Base-by-base conservation (phyloP, 2,329 filamentous ascomycete species). In the Hymenoscyphus scutula region DNA sequence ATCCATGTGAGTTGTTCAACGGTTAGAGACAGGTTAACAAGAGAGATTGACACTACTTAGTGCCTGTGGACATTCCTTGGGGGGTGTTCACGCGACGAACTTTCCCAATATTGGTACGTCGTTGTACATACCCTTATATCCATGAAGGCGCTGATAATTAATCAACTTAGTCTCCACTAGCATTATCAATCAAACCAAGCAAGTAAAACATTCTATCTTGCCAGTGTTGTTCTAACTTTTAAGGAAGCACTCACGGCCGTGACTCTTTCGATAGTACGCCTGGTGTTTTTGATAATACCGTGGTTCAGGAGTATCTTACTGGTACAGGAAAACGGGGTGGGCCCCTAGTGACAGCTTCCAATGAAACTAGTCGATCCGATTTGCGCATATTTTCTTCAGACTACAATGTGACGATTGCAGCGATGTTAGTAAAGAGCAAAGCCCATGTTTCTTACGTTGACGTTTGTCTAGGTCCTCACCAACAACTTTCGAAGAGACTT, bases 41-140 rank as follows among this genome's bases (percentile, higher is more conserved):
- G 8, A 25, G 45, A 25, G 19, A 51, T 25, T 51, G 45, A 51
- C 23, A 19, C 19, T n/a, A 51, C 10, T n/a, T 51, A 51, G 45
- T 62, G 68, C 68, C 23, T 69, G 68, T 29, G 68, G 68, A 17
- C 66, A 68, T 51, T 64, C 68, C 1, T 19, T 68, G 13, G 68
- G 66, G 3, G 45, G 59, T 15, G 61, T 68, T 25, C 68, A 69
- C 60, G 45, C 62, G 10, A 32, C 37, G 3, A 62, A 55, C 32
- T 64, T 64, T 56, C 62, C 65, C 19, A 54, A 51, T 15, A 51
- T 51, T 25, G 64, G 15, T 62, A 34, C 32, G 11, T 8, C 10
- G 2, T 13, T 34, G n/a, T 34, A 10, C 15, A 10, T 34, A 11
- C 32, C 32, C 32, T 34, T 3, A 34, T 34, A 34, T 34, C 32